Evolutionary conservation across 495 filamentous ascomycete genomes (phyloP).

Genomic region (Beverwykella pulmonaria): DNA sequence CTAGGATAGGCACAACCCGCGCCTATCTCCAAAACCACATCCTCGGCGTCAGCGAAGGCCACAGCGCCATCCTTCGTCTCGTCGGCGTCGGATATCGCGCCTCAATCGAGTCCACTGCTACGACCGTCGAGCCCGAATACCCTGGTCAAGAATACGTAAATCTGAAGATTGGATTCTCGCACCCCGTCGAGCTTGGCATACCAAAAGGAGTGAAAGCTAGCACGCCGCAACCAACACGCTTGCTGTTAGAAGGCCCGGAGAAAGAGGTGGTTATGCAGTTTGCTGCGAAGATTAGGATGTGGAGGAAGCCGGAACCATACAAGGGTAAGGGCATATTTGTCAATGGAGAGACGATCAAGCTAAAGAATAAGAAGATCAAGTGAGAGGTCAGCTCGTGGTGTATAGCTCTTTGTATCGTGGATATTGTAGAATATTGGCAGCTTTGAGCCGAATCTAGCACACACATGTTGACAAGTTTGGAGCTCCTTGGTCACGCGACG

Average conservation of each 20-base stretch:
- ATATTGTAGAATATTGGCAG: conserved; percentile 1
- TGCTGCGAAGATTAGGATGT: conserved; percentile 82
- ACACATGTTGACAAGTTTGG: too few relatives aligned
- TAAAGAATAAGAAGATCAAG: conserved; percentile 99
- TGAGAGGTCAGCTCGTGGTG: conserved; percentile 49
- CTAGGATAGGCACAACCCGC: conserved; percentile 74
- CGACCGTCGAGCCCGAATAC: conserved; percentile 67
- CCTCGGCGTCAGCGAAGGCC: conserved; percentile 91
- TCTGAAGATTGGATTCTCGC: conserved; percentile 93
- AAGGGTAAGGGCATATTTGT: conserved; percentile 99
- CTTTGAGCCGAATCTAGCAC: too few relatives aligned
- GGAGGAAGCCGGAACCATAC: conserved; percentile 94
- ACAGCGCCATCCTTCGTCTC: conserved; percentile 86
- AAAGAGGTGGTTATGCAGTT: conserved; percentile 85
- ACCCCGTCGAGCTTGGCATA: conserved; percentile 85
- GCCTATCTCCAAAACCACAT: conserved; percentile 88
- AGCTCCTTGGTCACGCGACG: too few relatives aligned
- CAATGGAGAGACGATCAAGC: conserved; percentile 92
- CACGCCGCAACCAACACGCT: conserved; percentile 89
- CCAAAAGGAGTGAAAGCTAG: conserved; percentile 83
- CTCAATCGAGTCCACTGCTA: conserved; percentile 73
- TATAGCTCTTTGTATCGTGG: neutral
- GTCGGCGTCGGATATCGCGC: conserved; percentile 98
- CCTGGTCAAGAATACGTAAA: conserved; percentile 84
- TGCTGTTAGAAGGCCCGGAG: conserved; percentile 84